Evolutionary conservation across 2,329 filamentous ascomycete genomes (phyloP), one percentile per base, ranked within the genome.

Genomic region (Periconia sp.): DNA sequence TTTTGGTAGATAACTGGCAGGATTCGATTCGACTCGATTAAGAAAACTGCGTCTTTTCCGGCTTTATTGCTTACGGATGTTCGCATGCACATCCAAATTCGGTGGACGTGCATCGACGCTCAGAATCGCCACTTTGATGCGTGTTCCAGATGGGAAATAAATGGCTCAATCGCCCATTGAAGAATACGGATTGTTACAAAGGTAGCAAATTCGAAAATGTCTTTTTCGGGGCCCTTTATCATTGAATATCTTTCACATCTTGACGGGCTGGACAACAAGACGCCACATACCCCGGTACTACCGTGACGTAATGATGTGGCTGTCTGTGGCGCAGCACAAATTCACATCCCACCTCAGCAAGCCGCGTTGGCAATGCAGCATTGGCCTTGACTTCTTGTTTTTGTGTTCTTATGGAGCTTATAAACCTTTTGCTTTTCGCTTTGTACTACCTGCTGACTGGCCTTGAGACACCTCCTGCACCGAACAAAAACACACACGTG

Each of bases 401-500:
- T 19, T 27, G 27, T 42, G 31, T 41, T 41, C 47, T 41, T 20
- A 45, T 47, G 43, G 42, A 41, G 40, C 45, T 45, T 45, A 42
- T 35, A 43, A 50, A 50, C 33, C 43, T 50, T 31, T 31, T 54
- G 33, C 15, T 48, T 14, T 48, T 51, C 17, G 33, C 27, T 41
- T 45, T 48, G 40, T 51, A 41, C 48, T 44, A 50, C 30, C 14
- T 48, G 41, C 52, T 54, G 33, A 54, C 44, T 27, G 27, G 31
- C 6, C 33, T 51, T 27, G 44, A 54, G 52, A 13, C 18, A 27
- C 23, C 20, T 49, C 17, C 43, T 41, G 37, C 42, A 3, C 31
- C 43, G 23, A 31, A 47, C 14, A 19, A 18, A 8, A 35, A 23
- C 6, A 33, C 14, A 18, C 15, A n/a, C 11, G 14, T 7, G 9